phyloP scores from a whole-genome alignment of 106 monocot species.

The Dendrobium catenatum region DNA sequence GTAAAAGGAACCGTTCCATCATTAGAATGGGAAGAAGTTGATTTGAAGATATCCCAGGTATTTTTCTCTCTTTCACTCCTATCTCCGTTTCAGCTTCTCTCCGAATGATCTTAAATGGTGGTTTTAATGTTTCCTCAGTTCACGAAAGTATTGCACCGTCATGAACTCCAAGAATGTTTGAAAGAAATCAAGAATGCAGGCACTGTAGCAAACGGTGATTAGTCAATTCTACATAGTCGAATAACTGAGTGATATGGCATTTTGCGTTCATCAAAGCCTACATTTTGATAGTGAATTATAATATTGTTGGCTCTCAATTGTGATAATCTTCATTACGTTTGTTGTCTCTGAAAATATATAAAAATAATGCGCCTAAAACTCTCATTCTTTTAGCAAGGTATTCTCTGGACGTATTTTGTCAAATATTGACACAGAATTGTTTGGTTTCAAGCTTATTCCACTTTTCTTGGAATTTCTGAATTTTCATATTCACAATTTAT shows the following conservation, averaged over 20 bases:
- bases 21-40: conserved; percentile 80
- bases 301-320: background rate
- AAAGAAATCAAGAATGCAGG: conserved; percentile 19
- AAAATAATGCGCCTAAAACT: too few relatives aligned
- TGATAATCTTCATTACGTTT: background rate
- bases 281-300: background rate
- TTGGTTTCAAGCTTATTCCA: too few relatives aligned
- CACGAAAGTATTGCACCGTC: conserved; percentile 51
- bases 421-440: too few relatives aligned
- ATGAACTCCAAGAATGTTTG: conserved; percentile 17
- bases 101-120: background rate
- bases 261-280: background rate
- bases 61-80: conserved; percentile 1
- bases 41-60: conserved; percentile 93
- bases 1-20: conserved; percentile 76
- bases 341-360: background rate
- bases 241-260: background rate
- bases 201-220: conserved; percentile 3
- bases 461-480: too few relatives aligned
- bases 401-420: too few relatives aligned
- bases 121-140: conserved; percentile 36
- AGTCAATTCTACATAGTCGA: background rate
- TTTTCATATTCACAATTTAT: too few relatives aligned
- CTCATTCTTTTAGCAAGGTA: too few relatives aligned
- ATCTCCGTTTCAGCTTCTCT: background rate